Conservation (phyloP, 2,329 filamentous ascomycete genomes). For the Rhynchosporium graminicola region DNA sequence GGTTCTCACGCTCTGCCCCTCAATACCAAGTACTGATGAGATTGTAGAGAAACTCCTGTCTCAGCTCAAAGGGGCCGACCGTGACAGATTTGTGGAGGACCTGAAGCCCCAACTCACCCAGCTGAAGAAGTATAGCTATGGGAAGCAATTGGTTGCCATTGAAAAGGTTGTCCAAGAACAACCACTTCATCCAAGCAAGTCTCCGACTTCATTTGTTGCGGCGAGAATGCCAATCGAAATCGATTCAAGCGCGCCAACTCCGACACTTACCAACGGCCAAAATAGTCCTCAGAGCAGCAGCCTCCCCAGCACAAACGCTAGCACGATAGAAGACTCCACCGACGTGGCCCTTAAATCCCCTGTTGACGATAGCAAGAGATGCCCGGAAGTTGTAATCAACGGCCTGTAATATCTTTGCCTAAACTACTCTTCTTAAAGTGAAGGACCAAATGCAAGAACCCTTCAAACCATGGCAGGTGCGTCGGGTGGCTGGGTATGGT, state of each 20-base stretch:
- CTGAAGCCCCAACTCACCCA: constrained; percentile 62
- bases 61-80: constrained; percentile 60
- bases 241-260: constrained; percentile 60
- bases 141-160: constrained; percentile 66
- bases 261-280: constrained; percentile 66
- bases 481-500: constrained; percentile 22
- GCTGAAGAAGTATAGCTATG: constrained; percentile 64
- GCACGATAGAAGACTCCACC: constrained; percentile 43
- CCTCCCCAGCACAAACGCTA: constrained; percentile 63
- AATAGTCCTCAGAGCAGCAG: constrained; percentile 70
- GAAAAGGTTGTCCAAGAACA: constrained; percentile 53
- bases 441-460: constrained; percentile 18
- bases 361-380: constrained; percentile 21
- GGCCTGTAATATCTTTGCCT: constrained; percentile 25
- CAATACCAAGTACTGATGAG: constrained; percentile 17
- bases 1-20: constrained; percentile 46
- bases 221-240: constrained; percentile 45
- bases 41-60: constrained; percentile 76
- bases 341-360: constrained; percentile 31
- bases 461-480: constrained; percentile 27
- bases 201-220: constrained; percentile 30
- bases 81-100: constrained; percentile 59
- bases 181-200: constrained; percentile 26
- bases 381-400: constrained; percentile 37
- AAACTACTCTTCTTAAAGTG: constrained; percentile 5